Conservation (phyloP, 768 basidiomycete species). For the Fomitopsis pulvina region DNA sequence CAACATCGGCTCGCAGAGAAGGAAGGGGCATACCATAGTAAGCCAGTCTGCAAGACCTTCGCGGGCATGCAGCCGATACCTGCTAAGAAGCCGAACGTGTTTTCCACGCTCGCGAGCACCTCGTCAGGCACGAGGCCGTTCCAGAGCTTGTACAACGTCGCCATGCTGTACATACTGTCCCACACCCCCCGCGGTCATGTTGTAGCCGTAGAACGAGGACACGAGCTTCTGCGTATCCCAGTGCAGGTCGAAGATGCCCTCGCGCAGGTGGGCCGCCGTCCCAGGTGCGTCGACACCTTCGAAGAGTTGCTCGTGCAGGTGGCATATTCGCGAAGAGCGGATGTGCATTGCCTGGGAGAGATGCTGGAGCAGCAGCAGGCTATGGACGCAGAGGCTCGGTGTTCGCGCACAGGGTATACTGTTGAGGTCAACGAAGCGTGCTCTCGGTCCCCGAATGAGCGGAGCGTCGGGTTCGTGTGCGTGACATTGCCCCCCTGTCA, state of each 20-base stretch:
- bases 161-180: slow-evolving; percentile 61
- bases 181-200: slow-evolving; percentile 61
- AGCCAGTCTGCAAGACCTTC: slow-evolving; percentile 70
- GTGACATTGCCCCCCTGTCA: slow-evolving; percentile 30
- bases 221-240: slow-evolving; percentile 82
- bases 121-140: slow-evolving; percentile 76
- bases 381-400: slow-evolving; percentile 11
- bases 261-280: slow-evolving; percentile 51
- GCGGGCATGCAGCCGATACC: slow-evolving; percentile 76
- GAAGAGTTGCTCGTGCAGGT: slow-evolving; percentile 32
- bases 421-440: slow-evolving; percentile 76
- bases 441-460: slow-evolving; percentile 63
- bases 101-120: slow-evolving; percentile 45
- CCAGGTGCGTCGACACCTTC: slow-evolving; percentile 43
- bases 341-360: slow-evolving; percentile 51
- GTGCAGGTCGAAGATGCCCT: slow-evolving; percentile 76
- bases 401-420: slow-evolving; percentile 67
- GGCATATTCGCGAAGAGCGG: slow-evolving; percentile 53
- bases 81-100: slow-evolving; percentile 69
- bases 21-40: slow-evolving; percentile 65
- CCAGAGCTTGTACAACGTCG: slow-evolving; percentile 84
- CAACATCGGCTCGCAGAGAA: neutral
- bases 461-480: slow-evolving; percentile 48
- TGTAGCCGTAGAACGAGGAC: slow-evolving; percentile 94
- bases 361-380: too few relatives aligned